phyloP scores from a whole-genome alignment of 2,329 filamentous ascomycete genomes.

The Fragosphaeria purpurea region DNA sequence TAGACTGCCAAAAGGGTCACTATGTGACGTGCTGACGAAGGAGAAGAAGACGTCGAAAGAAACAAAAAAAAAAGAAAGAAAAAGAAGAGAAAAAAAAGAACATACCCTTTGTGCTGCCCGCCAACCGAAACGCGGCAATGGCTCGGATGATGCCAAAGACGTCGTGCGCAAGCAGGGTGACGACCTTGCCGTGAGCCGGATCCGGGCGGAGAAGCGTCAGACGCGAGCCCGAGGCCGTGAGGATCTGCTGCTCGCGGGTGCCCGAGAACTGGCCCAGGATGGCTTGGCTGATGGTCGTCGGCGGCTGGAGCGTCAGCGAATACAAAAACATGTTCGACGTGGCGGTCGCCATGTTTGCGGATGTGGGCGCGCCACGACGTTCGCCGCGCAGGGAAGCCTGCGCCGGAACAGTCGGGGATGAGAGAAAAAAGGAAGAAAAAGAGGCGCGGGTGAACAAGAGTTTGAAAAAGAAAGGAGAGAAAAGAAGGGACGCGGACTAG shows the following conservation, averaged over 20 bases:
- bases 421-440: neutral
- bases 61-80: neutral
- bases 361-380: conserved; percentile 20
- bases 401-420: conserved; percentile 21
- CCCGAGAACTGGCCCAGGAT: conserved; percentile 92
- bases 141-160: conserved; percentile 91
- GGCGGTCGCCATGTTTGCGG: conserved; percentile 66
- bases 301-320: conserved; percentile 88
- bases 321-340: conserved; percentile 99
- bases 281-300: conserved; percentile 80
- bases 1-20: conserved; percentile 52
- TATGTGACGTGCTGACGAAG: conserved; percentile 66
- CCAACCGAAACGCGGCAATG: conserved; percentile 79
- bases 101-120: conserved; percentile 94
- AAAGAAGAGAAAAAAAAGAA: conserved; percentile 19
- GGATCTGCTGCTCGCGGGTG: conserved; percentile 95
- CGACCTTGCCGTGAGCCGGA: conserved; percentile 73
- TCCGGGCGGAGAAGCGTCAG: conserved; percentile 82
- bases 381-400: conserved; percentile 36
- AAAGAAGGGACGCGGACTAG: neutral
- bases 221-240: conserved; percentile 84
- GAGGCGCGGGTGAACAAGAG: neutral
- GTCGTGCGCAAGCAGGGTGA: conserved; percentile 80
- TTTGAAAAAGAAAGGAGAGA: neutral
- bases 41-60: conserved; percentile 73